Percentiles rank a stretch among this genome's conserved stretches.
Evolutionary conservation across 441 rosid species (phyloP).

Genomic region (Syzygium malaccense): DNA sequence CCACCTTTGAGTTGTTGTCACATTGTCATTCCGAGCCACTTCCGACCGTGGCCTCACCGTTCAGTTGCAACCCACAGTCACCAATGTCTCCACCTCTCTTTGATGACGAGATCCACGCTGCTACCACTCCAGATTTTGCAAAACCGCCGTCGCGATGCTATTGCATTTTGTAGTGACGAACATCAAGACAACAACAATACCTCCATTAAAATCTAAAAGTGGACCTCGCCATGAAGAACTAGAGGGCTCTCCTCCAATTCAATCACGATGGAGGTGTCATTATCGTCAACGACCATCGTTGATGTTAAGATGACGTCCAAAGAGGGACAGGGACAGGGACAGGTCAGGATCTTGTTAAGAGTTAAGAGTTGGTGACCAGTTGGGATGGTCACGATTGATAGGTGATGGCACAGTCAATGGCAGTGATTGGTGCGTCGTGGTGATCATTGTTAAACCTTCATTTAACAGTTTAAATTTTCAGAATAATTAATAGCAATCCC

Average conservation of each 20-base stretch:
- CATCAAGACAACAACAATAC: background rate
- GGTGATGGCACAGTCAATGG: background rate
- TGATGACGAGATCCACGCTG: background rate
- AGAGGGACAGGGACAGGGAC: background rate
- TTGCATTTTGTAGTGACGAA: background rate
- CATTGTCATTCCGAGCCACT: background rate
- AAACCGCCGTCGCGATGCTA: background rate
- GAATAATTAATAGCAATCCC: accelerated
- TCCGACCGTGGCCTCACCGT: background rate
- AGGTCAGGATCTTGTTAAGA: background rate
- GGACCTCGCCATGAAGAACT: background rate
- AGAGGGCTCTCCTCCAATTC: background rate
- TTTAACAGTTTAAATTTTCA: background rate
- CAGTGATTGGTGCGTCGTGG: accelerated
- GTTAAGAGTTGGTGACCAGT: background rate
- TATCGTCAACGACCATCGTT: background rate
- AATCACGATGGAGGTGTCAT: background rate
- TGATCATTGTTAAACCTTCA: accelerated
- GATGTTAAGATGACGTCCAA: background rate
- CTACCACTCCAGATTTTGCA: background rate
- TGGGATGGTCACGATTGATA: background rate
- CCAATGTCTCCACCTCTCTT: background rate
- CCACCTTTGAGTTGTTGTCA: background rate
- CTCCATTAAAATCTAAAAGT: background rate
- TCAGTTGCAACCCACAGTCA: background rate